Conservation (phyloP, 441 rosid species). For the Erodium moschatum region DNA sequence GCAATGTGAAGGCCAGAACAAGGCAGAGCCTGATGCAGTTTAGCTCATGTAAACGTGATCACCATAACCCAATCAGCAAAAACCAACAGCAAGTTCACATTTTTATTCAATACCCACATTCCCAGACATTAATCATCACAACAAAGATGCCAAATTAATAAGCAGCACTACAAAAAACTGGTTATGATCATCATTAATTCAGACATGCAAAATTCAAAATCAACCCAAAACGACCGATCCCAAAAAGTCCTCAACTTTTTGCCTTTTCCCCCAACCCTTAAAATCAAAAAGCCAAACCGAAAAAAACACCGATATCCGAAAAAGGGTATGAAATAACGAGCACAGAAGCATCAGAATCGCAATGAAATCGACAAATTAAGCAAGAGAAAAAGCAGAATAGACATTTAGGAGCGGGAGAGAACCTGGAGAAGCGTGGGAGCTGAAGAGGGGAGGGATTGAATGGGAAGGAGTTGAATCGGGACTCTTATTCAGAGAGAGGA, state of each 20-base stretch:
- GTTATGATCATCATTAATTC: neutral
- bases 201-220: neutral
- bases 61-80: neutral
- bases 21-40: neutral
- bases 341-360: neutral
- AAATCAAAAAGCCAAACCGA: neutral
- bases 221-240: neutral
- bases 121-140: neutral
- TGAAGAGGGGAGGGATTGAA: conserved; percentile 8
- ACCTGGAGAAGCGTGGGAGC: conserved; percentile 14
- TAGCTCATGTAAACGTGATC: conserved; percentile 7
- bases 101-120: neutral
- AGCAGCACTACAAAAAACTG: neutral
- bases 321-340: neutral
- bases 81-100: neutral
- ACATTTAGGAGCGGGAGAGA: neutral
- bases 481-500: neutral
- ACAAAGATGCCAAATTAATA: neutral
- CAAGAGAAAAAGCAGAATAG: neutral
- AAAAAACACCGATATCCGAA: neutral
- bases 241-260: neutral
- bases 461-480: neutral
- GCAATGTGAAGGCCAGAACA: neutral
- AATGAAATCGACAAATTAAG: neutral
- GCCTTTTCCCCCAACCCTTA: neutral